Conservation (phyloP, 2,329 filamentous ascomycete genomes). For the Xylariaceae sp. region DNA sequence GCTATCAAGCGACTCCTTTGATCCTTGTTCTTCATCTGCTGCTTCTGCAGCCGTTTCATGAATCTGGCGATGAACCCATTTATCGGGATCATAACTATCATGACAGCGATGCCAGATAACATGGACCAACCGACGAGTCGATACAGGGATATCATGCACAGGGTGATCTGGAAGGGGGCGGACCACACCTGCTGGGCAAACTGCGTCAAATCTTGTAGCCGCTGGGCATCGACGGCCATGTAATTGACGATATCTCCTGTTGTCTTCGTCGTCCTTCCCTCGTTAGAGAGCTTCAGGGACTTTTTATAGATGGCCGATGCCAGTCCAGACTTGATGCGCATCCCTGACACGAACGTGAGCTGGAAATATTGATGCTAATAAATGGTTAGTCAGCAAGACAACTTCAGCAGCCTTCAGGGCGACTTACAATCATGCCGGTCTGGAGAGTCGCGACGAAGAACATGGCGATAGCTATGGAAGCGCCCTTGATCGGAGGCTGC, state of each 20-base stretch:
- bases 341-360: constrained; percentile 85
- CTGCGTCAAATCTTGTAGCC: constrained; percentile 88
- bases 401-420: background rate
- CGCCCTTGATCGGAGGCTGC: constrained; percentile 75
- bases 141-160: constrained; percentile 95
- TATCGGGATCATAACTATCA: constrained; percentile 95
- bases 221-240: constrained; percentile 97
- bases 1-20: constrained; percentile 87
- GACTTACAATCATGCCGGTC: constrained; percentile 64
- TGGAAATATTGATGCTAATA: constrained; percentile 91
- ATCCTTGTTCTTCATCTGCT: constrained; percentile 99
- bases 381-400: constrained; percentile 13
- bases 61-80: constrained; percentile 86
- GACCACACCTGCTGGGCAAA: constrained; percentile 96
- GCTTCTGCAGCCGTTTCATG: constrained; percentile 91
- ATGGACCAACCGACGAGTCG: constrained; percentile 92
- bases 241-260: constrained; percentile 99
- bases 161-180: constrained; percentile 88
- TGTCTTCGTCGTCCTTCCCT: constrained; percentile 79
- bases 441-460: constrained; percentile 80
- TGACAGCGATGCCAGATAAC: constrained; percentile 88
- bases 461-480: constrained; percentile 85
- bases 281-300: constrained; percentile 82
- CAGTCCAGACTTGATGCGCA: constrained; percentile 89
- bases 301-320: constrained; percentile 91